Evolutionary conservation across 257 asterid genomes (phyloP).

Genomic region (Ocimum tenuiflorum): DNA sequence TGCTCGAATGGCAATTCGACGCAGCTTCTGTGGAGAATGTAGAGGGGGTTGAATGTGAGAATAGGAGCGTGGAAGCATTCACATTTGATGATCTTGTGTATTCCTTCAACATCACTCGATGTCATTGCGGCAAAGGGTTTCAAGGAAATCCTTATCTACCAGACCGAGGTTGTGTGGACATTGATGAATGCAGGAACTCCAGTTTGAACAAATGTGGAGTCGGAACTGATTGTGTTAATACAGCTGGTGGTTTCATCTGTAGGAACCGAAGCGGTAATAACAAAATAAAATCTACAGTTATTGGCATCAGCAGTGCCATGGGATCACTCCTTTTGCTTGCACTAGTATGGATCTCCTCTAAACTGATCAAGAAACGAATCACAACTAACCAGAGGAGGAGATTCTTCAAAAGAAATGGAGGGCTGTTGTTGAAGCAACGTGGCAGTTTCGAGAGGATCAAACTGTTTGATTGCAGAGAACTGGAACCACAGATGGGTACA

Average conservation of each 20-base stretch:
- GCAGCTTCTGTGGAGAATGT: neutral
- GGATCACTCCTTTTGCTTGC: neutral
- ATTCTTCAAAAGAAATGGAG: conserved; percentile 22
- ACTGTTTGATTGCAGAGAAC: neutral
- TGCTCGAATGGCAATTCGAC: conserved; percentile 15
- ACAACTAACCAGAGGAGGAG: neutral
- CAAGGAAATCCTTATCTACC: conserved; percentile 23
- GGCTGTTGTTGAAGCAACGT: conserved; percentile 16
- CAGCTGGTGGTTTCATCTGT: neutral
- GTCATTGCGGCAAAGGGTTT: conserved; percentile 10
- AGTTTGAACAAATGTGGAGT: neutral
- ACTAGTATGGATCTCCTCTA: neutral
- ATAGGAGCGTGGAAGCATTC: neutral
- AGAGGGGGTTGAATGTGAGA: neutral
- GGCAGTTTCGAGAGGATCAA: neutral
- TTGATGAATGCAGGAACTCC: conserved; percentile 11
- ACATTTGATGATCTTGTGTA: neutral
- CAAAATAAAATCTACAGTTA: neutral
- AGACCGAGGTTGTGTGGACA: conserved; percentile 9
- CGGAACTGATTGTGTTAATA: neutral
- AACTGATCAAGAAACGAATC: neutral
- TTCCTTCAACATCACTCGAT: neutral
- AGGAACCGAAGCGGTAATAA: neutral
- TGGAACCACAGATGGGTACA: conserved; percentile 11
- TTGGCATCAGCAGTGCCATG: neutral